A percentile compares a stretch with the other conserved stretches of the same genome.
These are phyloP conservation scores for Eutrema yunnanense DNA, from an alignment of 345 rosid species.

Conservation along the genomic window DNA sequence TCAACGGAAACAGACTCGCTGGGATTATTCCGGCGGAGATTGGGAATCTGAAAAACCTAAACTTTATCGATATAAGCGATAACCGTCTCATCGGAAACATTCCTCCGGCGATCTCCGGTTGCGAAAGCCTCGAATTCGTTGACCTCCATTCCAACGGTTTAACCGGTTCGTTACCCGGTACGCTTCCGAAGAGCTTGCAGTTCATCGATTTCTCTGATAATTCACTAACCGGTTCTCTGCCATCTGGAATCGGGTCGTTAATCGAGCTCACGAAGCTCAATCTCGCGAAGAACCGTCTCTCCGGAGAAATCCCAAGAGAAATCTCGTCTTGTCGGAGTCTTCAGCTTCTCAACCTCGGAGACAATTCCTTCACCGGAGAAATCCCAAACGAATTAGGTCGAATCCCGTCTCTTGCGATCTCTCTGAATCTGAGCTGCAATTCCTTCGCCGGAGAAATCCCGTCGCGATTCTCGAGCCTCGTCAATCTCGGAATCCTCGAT, in stretches of 20 bases:
- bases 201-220: conserved; percentile 71
- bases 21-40: conserved; percentile 80
- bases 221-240: conserved; percentile 53
- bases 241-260: conserved; percentile 56
- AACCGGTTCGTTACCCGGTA: conserved; percentile 57
- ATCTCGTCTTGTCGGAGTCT: conserved; percentile 65
- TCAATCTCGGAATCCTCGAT: conserved; percentile 68
- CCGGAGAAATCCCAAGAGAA: conserved; percentile 67
- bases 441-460: conserved; percentile 69
- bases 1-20: conserved; percentile 60
- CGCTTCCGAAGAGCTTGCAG: conserved; percentile 62
- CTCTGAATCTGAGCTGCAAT: conserved; percentile 86
- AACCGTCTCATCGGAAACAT: conserved; percentile 64
- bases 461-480: conserved; percentile 59
- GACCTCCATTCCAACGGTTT: conserved; percentile 81
- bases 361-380: conserved; percentile 62
- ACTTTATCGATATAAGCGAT: conserved; percentile 68
- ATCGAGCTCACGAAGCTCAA: conserved; percentile 70
- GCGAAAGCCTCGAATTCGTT: conserved; percentile 58
- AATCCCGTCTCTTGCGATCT: conserved; percentile 66
- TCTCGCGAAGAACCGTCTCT: conserved; percentile 57
- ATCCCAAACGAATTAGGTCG: conserved; percentile 77
- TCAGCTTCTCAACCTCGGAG: conserved; percentile 67
- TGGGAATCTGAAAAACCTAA: conserved; percentile 52
- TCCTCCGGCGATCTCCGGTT: conserved; percentile 53